Percentiles rank a stretch among this genome's conserved stretches.
These are phyloP conservation scores for Pythium chondricola DNA, from an alignment of 352 stramenopile species.

Conservation along the genomic window DNA sequence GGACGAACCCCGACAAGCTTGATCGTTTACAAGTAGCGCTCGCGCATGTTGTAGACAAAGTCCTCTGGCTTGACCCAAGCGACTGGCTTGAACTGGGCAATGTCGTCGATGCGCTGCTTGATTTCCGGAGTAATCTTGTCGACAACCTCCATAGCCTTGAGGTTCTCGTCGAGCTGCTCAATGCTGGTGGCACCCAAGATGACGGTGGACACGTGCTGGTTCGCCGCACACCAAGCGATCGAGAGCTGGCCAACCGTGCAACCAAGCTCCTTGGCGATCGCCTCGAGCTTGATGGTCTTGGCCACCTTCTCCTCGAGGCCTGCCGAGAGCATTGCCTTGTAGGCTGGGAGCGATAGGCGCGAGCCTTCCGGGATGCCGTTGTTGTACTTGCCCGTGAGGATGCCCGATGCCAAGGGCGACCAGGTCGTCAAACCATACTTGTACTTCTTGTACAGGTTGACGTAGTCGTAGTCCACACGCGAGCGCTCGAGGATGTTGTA, in stretches of 20 bases:
- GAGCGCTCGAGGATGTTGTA: conserved; percentile 68
- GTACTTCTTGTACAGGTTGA: conserved; percentile 71
- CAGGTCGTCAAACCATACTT: conserved; percentile 63
- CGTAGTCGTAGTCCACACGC: conserved; percentile 49
- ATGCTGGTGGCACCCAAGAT: conserved; percentile 51
- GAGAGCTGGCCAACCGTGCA: conserved; percentile 55
- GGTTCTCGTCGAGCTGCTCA: conserved; percentile 45
- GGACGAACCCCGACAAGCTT: too few species aligned
- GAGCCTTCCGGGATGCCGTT: conserved; percentile 41
- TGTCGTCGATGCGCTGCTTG: conserved; percentile 39
- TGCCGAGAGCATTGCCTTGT: conserved; percentile 46
- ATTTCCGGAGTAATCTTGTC: conserved; percentile 42
- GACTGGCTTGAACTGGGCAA: conserved; percentile 28
- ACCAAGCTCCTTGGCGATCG: conserved; percentile 56
- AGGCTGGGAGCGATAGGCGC: conserved; percentile 41
- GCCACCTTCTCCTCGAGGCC: conserved; percentile 43
- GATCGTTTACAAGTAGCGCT: conserved; percentile 15
- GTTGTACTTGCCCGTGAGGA: conserved; percentile 68
- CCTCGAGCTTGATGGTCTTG: conserved; percentile 38
- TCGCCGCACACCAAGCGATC: conserved; percentile 46
- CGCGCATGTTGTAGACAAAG: conserved; percentile 18
- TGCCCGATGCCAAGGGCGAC: conserved; percentile 51
- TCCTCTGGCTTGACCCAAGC: conserved; percentile 20
- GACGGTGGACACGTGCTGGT: conserved; percentile 48
- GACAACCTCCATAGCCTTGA: conserved; percentile 32